phyloP scores from a whole-genome alignment of 495 filamentous ascomycete genomes.

The Ascodesmis nigricans region DNA sequence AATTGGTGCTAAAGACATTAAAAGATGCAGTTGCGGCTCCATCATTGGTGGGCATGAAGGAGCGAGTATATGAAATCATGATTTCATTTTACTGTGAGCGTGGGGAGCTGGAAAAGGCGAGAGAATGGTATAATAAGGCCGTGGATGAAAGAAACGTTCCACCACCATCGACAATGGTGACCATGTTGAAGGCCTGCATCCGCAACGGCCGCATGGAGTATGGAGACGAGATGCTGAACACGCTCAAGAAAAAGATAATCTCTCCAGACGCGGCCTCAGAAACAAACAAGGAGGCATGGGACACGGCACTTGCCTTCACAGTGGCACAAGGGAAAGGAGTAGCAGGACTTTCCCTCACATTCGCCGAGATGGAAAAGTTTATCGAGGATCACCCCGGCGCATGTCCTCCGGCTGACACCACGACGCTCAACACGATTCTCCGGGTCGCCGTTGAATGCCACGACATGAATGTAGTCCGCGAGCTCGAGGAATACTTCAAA shows the following conservation, averaged over 20 bases:
- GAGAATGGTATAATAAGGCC: conserved; percentile 42
- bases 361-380: not conserved
- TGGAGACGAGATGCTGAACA: conserved; percentile 39
- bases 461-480: not conserved
- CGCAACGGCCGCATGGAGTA: conserved; percentile 38
- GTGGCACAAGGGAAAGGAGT: conserved; percentile 36
- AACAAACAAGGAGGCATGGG: conserved; percentile 34
- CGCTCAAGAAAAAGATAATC: conserved; percentile 22
- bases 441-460: not conserved
- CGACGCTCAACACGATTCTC: not conserved
- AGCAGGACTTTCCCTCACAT: conserved; percentile 23
- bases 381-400: not conserved
- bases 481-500: conserved; percentile 25
- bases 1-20: too few relatives aligned
- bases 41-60: conserved; percentile 23
- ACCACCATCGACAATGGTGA: conserved; percentile 27
- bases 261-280: too few relatives aligned
- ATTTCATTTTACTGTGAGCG: conserved; percentile 30
- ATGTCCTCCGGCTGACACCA: not conserved
- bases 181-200: conserved; percentile 34
- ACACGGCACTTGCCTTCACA: conserved; percentile 54
- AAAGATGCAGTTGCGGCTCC: too few relatives aligned
- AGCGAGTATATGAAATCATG: conserved; percentile 28
- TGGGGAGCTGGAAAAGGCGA: conserved; percentile 32
- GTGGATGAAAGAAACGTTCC: conserved; percentile 26